phyloP scores from a whole-genome alignment of 805 yeast species.

The Yarrowia deformans region DNA sequence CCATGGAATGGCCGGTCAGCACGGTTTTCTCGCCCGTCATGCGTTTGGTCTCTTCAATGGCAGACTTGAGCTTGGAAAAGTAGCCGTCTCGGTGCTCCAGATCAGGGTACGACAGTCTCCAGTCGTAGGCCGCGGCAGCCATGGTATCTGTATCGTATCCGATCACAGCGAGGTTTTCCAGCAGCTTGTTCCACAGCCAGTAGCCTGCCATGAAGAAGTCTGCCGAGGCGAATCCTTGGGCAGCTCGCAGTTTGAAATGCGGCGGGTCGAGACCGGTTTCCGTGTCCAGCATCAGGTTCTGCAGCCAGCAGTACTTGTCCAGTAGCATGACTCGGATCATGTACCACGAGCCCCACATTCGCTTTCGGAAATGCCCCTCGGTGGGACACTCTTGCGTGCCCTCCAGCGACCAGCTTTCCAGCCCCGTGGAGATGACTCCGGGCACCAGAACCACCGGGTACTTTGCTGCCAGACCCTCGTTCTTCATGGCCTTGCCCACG shows the following conservation, averaged over 20 bases:
- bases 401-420: slow-evolving; percentile 88
- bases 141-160: slow-evolving; percentile 93
- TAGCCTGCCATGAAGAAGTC: slow-evolving; percentile 97
- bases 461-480: slow-evolving; percentile 61
- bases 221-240: slow-evolving; percentile 96
- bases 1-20: slow-evolving; percentile 96
- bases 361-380: slow-evolving; percentile 81
- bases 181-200: slow-evolving; percentile 97
- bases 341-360: slow-evolving; percentile 96
- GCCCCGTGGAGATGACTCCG: slow-evolving; percentile 93
- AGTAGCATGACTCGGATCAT: slow-evolving; percentile 92
- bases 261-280: slow-evolving; percentile 94
- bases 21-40: slow-evolving; percentile 70
- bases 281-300: slow-evolving; percentile 87
- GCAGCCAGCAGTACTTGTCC: slow-evolving; percentile 92
- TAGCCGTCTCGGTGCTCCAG: slow-evolving; percentile 86
- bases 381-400: slow-evolving; percentile 84
- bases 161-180: slow-evolving; percentile 92
- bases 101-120: slow-evolving; percentile 92
- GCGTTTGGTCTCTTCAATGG: slow-evolving; percentile 67
- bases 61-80: slow-evolving; percentile 75
- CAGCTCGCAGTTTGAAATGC: slow-evolving; percentile 79
- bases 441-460: slow-evolving; percentile 92
- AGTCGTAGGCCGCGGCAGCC: slow-evolving; percentile 92
- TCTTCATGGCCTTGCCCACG: slow-evolving; percentile 74